These are phyloP conservation scores for Poronia punctata DNA, from an alignment of 495 filamentous ascomycete genomes.

Conservation along the genomic window DNA sequence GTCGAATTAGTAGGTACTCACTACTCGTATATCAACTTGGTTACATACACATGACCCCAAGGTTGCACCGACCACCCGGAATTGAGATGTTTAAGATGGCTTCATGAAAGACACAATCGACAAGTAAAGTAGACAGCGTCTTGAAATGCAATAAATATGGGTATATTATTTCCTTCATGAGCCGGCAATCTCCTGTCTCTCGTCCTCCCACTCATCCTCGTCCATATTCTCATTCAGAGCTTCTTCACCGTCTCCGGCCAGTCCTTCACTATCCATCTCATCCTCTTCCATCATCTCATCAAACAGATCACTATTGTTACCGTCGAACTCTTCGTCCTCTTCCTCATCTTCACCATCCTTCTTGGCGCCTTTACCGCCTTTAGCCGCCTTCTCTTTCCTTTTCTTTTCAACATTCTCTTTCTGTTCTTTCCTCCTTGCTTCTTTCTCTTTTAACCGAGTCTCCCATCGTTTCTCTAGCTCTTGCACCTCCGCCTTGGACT, in stretches of 20 bases:
- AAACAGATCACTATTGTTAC: constrained; percentile 41
- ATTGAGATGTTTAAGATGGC: too few species aligned
- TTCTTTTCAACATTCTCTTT: constrained; percentile 85
- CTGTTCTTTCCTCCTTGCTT: constrained; percentile 70
- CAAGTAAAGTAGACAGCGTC: too few species aligned
- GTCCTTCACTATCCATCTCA: constrained; percentile 46
- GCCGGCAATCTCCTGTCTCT: constrained; percentile 39
- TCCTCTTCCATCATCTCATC: constrained; percentile 52
- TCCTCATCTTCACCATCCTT: constrained; percentile 56
- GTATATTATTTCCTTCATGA: constrained; percentile 9
- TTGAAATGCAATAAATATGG: constrained; percentile 1
- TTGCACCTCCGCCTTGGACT: constrained; percentile 68
- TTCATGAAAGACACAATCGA: too few species aligned
- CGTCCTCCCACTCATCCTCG: constrained; percentile 47
- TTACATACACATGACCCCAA: too few species aligned
- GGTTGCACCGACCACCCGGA: too few species aligned
- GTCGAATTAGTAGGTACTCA: too few species aligned
- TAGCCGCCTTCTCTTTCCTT: constrained; percentile 45
- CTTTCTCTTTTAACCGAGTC: constrained; percentile 68
- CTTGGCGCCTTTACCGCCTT: constrained; percentile 35
- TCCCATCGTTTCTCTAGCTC: constrained; percentile 78
- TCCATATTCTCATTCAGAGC: constrained; percentile 48
- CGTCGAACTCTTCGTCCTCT: constrained; percentile 52
- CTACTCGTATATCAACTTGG: too few species aligned
- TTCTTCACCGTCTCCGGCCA: constrained; percentile 54